Evolutionary conservation across 495 filamentous ascomycete species (phyloP), one percentile per base, ranked within the genome.

Genomic region (Amniculicola lignicola): DNA sequence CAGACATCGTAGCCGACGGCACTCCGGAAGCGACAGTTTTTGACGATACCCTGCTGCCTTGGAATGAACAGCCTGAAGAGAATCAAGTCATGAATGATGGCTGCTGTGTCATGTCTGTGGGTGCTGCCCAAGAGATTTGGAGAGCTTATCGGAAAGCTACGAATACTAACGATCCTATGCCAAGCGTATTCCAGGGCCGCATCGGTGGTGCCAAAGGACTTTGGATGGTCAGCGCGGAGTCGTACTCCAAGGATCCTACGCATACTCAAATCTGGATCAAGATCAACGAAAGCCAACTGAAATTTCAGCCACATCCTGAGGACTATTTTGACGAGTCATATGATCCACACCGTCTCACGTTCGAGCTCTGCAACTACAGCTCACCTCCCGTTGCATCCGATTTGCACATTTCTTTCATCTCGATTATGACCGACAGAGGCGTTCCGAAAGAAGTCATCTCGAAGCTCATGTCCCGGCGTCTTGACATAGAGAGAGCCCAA

Each of bases 171-270:
- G 60, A 57, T 3, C 59, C 59, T 19, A 76, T 84, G 0, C 89
- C 91, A 0, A 86, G 84, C 50, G 81, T 77, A 5, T 86, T 94
- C 45, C 92, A 96, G 70, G 92, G 76, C 10, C 77, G 92, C 35
- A 82, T 97, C 55, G 87, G 84, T 2, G 83, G 87, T 4, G 88
- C 89, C 1, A 96, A 97, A 69, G 93, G 93, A 2, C 72, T 96
- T 35, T 96, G 92, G 91, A 81, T 91, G 70, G 76, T 92, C 14
- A 82, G 85, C 58, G 74, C 74, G 7, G 67, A 68, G 1, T 62
- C 72, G 37, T 70, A 74, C 47, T 41, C 60, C 35, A 71, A 51
- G 5, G 73, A 78, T 53, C 65, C 66, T 2, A 59, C 49, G 69
- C 27, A 66, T 28, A 41, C 50, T 4, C 65, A 74, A 0, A 71